Conservation (phyloP, 1,284 basidiomycete genomes). For the Cryptococcus sp. region DNA sequence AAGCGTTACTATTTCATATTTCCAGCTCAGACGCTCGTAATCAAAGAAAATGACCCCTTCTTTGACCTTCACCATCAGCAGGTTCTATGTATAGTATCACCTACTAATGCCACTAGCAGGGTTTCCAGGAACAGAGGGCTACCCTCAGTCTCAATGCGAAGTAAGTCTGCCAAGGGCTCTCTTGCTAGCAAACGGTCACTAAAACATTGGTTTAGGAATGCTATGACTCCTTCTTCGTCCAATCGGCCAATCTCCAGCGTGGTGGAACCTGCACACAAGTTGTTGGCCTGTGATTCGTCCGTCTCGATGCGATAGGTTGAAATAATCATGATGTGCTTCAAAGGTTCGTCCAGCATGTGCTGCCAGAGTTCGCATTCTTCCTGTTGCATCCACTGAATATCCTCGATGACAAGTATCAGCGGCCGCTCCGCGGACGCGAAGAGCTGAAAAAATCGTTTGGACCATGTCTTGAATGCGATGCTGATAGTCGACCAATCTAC, state of each 20-base stretch:
- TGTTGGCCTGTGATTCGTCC: conserved; percentile 3
- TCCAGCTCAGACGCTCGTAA: conserved; percentile 31
- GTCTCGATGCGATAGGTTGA: conserved; percentile 30
- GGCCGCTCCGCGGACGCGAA: conserved; percentile 41
- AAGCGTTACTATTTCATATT: conserved; percentile 28
- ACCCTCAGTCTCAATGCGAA: conserved; percentile 35
- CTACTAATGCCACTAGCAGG: conserved; percentile 31
- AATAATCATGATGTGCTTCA: conserved; percentile 35
- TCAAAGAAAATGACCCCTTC: conserved; percentile 36
- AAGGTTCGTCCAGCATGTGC: conserved; percentile 20
- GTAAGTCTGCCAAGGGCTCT: conserved; percentile 24
- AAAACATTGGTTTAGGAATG: conserved; percentile 28
- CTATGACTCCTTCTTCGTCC: conserved; percentile 27
- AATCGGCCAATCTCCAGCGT: conserved; percentile 23
- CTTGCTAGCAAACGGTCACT: conserved; percentile 17
- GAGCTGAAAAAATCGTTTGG: conserved; percentile 37
- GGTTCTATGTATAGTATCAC: background rate
- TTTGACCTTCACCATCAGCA: conserved; percentile 19
- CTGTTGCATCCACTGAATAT: conserved; percentile 44
- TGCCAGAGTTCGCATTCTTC: conserved; percentile 36
- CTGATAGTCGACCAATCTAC: conserved; percentile 35
- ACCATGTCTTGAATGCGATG: conserved; percentile 33
- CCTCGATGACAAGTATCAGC: conserved; percentile 44
- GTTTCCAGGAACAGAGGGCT: conserved; percentile 36
- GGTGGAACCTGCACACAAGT: conserved; percentile 11